Conservation (phyloP, 73 alveolate genomes). For the Symbiodinium natans region DNA sequence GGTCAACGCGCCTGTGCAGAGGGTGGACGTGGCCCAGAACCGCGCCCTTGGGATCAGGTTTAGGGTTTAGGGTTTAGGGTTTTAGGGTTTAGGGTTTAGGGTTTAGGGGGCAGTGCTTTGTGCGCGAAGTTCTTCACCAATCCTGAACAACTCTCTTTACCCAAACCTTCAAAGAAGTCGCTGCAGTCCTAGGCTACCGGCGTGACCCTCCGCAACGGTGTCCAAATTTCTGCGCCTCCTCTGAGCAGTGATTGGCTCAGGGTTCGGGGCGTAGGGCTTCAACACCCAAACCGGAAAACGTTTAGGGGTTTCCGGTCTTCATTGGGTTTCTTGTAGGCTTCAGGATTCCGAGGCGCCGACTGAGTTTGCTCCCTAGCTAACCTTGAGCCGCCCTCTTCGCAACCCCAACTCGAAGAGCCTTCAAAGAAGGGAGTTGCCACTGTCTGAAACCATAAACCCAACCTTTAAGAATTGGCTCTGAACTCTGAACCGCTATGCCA, state of each 20-base stretch:
- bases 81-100: too few relatives aligned
- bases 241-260: not conserved
- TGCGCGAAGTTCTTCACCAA: too few relatives aligned
- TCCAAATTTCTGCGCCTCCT: not conserved
- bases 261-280: not conserved
- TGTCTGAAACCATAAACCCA: not conserved
- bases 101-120: too few relatives aligned
- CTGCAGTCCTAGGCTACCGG: not conserved
- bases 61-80: too few relatives aligned
- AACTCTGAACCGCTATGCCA: too few relatives aligned
- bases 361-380: not conserved
- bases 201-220: not conserved
- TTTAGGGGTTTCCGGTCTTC: not conserved
- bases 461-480: too few relatives aligned
- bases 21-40: constrained; percentile 5
- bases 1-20: constrained; percentile 64
- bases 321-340: not conserved
- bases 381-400: not conserved
- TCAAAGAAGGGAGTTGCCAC: not conserved
- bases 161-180: too few relatives aligned
- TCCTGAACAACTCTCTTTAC: too few relatives aligned
- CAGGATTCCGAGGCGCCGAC: not conserved
- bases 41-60: not conserved
- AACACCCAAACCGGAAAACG: too few relatives aligned
- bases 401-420: not conserved